These are phyloP conservation scores for Secale cereale DNA, from an alignment of 176 grass and related monocot genomes.

Conservation along the genomic window DNA sequence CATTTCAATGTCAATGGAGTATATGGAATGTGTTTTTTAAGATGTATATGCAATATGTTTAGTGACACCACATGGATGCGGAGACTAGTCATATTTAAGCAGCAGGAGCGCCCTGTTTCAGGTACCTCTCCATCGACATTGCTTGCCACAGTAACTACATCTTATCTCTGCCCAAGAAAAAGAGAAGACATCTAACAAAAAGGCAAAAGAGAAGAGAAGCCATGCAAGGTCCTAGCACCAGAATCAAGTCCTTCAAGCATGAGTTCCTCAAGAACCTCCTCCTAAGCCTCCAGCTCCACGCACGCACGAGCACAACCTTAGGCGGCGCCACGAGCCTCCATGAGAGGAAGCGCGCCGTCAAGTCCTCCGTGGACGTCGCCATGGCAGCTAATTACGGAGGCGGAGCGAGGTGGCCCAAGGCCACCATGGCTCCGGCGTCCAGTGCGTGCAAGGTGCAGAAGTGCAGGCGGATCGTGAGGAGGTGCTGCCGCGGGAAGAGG, in stretches of 20 bases:
- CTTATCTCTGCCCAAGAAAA: background rate
- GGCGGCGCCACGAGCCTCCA: slow-evolving; percentile 28
- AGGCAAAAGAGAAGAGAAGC: background rate
- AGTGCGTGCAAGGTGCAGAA: background rate
- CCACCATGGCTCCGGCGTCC: background rate
- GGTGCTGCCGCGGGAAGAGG: slow-evolving; percentile 18
- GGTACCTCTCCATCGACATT: too few relatives aligned
- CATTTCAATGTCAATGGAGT: too few relatives aligned
- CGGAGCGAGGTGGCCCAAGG: slow-evolving; percentile 28
- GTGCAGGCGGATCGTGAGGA: slow-evolving; percentile 23
- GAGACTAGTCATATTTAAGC: background rate
- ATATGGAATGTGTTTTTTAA: too few relatives aligned
- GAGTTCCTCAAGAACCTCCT: slow-evolving; percentile 49
- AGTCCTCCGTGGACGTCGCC: slow-evolving; percentile 46
- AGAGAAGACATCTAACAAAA: too few relatives aligned
- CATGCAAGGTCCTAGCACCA: slow-evolving; percentile 32
- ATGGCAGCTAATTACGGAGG: slow-evolving; percentile 45
- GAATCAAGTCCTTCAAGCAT: slow-evolving; percentile 39
- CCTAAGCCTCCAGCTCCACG: background rate
- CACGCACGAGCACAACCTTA: background rate
- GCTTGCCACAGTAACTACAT: too few relatives aligned
- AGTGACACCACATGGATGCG: background rate
- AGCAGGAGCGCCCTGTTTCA: background rate
- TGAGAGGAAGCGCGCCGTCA: slow-evolving; percentile 51
- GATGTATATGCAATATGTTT: too few relatives aligned